A percentile compares a stretch with the other conserved stretches of the same genome.
phyloP scores from a whole-genome alignment of 139 green algal species.

The Tetradesmus lagerheimii region DNA sequence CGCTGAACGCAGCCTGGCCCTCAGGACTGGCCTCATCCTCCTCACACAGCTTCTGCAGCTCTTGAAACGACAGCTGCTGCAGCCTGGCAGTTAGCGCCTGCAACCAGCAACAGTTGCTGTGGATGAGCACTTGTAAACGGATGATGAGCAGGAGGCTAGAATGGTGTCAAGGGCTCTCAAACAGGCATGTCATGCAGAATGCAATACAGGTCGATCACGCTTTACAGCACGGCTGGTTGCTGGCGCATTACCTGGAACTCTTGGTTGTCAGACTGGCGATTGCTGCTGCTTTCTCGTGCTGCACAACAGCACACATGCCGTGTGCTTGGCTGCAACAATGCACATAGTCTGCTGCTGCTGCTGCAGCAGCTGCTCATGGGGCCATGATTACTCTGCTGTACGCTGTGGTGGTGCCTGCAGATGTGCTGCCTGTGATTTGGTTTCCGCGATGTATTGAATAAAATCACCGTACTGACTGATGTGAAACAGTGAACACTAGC shows the following conservation, averaged over 20 bases:
- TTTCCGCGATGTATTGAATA: background rate
- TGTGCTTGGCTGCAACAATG: background rate
- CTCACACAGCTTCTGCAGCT: slow-evolving; percentile 35
- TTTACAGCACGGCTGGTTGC: background rate
- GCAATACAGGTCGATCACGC: background rate
- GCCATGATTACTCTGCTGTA: background rate
- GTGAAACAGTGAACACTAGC: background rate
- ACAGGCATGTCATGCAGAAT: background rate
- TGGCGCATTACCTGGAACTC: background rate
- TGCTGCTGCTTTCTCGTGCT: background rate
- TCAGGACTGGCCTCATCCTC: background rate
- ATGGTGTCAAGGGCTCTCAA: no score
- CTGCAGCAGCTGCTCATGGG: background rate
- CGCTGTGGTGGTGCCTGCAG: background rate
- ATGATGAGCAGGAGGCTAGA: no score
- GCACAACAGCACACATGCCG: background rate
- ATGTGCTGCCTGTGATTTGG: background rate
- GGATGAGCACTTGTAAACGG: background rate
- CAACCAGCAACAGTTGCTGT: background rate
- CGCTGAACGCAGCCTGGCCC: background rate
- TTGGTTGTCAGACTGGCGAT: background rate
- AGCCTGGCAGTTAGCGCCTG: background rate
- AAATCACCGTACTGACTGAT: background rate
- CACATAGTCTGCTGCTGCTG: background rate
- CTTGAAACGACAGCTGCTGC: background rate